These are phyloP conservation scores for Erodium moschatum DNA, from an alignment of 441 rosid species.

Conservation along the genomic window DNA sequence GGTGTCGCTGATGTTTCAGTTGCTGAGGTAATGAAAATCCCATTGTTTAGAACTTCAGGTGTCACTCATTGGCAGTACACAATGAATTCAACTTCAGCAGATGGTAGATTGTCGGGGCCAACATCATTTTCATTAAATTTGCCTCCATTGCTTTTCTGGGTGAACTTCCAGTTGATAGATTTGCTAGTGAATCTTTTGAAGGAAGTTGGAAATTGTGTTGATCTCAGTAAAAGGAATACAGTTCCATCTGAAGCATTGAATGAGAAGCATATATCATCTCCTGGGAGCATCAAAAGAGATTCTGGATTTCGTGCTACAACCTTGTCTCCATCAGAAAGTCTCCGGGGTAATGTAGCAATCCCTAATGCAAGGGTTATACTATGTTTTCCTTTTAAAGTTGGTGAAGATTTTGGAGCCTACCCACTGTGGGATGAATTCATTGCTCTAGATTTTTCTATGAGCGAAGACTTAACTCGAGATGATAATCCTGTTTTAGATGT, in stretches of 20 bases:
- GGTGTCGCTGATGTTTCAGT: constrained; percentile 25
- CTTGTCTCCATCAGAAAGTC: constrained; percentile 32
- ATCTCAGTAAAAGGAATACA: constrained; percentile 24
- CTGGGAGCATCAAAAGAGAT: constrained; percentile 27
- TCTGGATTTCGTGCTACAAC: constrained; percentile 29
- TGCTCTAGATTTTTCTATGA: constrained; percentile 49
- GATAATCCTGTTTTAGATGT: constrained; percentile 9
- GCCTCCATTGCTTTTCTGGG: constrained; percentile 68
- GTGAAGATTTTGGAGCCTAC: constrained; percentile 30
- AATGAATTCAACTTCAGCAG: constrained; percentile 33
- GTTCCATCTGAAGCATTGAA: constrained; percentile 17
- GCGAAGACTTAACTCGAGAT: constrained; percentile 27
- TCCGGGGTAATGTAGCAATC: constrained; percentile 50
- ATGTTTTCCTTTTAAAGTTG: constrained; percentile 59
- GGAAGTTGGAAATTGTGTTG: constrained; percentile 38
- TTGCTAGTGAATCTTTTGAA: constrained; percentile 46
- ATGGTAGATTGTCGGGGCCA: constrained; percentile 32
- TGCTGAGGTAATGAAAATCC: constrained; percentile 39
- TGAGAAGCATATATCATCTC: too few relatives aligned
- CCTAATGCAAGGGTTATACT: constrained; percentile 62
- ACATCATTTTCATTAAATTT: constrained; percentile 55
- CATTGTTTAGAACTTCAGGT: constrained; percentile 61
- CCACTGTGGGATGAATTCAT: constrained; percentile 59
- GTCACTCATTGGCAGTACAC: constrained; percentile 40
- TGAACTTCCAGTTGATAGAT: constrained; percentile 47